Evolutionary conservation across 768 basidiomycete species (phyloP).

Genomic region (Porphyrellus cyaneotinctus): DNA sequence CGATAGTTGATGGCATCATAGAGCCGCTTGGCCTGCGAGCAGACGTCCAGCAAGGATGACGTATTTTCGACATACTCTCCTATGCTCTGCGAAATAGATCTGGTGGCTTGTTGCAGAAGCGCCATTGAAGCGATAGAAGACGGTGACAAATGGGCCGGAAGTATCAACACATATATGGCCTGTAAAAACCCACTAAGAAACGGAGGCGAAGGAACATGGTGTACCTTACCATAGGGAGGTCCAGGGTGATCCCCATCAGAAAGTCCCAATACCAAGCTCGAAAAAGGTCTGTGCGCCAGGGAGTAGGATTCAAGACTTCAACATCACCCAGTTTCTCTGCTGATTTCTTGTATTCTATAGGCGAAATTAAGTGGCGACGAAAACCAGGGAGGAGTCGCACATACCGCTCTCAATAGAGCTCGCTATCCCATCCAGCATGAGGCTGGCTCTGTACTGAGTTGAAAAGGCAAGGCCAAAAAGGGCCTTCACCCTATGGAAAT

Average conservation of each 20-base stretch:
- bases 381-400: background rate
- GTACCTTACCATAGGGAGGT: constrained; percentile 34
- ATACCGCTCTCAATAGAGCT: constrained; percentile 32
- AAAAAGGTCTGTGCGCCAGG: constrained; percentile 11
- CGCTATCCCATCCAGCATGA: constrained; percentile 37
- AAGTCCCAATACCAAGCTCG: constrained; percentile 39
- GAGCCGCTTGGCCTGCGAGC: constrained; percentile 15
- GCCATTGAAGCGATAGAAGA: constrained; percentile 32
- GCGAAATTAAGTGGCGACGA: background rate
- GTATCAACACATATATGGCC: constrained; percentile 23
- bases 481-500: constrained; percentile 37
- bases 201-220: background rate
- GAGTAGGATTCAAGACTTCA: constrained; percentile 27
- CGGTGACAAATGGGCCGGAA: constrained; percentile 22
- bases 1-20: constrained; percentile 21
- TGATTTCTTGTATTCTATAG: constrained; percentile 35
- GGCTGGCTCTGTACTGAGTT: constrained; percentile 29
- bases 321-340: constrained; percentile 31
- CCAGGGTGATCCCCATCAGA: constrained; percentile 24
- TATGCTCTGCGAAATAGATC: constrained; percentile 15
- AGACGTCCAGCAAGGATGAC: constrained; percentile 12
- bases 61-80: constrained; percentile 4
- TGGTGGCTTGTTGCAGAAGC: constrained; percentile 33
- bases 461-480: constrained; percentile 41
- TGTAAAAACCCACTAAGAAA: constrained; percentile 6